These are phyloP conservation scores for Hydnomerulius pinastri DNA, from an alignment of 768 basidiomycete genomes.

Conservation along the genomic window DNA sequence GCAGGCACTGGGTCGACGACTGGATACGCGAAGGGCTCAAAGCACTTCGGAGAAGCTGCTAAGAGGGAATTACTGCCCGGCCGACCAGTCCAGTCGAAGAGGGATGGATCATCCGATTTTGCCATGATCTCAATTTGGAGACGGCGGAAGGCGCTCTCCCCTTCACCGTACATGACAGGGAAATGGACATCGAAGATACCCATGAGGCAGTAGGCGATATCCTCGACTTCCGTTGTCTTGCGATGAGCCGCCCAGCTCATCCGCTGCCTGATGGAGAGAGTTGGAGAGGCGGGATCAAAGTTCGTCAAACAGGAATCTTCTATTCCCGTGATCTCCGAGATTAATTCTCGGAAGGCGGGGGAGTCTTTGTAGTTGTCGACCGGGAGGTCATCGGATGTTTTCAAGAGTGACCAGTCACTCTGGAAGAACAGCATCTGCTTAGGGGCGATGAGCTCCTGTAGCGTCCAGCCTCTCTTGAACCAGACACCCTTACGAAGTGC, in stretches of 20 bases:
- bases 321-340: constrained; percentile 19
- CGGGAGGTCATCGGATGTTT: constrained; percentile 14
- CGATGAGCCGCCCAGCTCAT: constrained; percentile 32
- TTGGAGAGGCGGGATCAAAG: constrained; percentile 17
- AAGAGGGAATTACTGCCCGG: constrained; percentile 16
- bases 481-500: constrained; percentile 20
- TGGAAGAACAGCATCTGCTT: constrained; percentile 21
- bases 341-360: constrained; percentile 9
- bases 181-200: constrained; percentile 29
- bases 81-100: constrained; percentile 28
- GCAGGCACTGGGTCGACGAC: constrained; percentile 16
- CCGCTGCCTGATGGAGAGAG: constrained; percentile 16
- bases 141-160: constrained; percentile 24
- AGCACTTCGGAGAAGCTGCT: constrained; percentile 18
- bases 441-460: constrained; percentile 31
- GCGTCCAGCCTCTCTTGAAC: constrained; percentile 29
- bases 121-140: constrained; percentile 31
- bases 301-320: constrained; percentile 18
- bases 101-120: constrained; percentile 19
- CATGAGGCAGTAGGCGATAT: constrained; percentile 30
- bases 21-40: constrained; percentile 22
- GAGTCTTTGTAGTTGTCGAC: constrained; percentile 20
- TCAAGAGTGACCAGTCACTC: constrained; percentile 21
- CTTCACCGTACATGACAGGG: constrained; percentile 33
- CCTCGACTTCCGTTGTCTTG: constrained; percentile 30